These are phyloP conservation scores for Diatrype stigma DNA, from an alignment of 2,329 filamentous ascomycete species.

Conservation along the genomic window DNA sequence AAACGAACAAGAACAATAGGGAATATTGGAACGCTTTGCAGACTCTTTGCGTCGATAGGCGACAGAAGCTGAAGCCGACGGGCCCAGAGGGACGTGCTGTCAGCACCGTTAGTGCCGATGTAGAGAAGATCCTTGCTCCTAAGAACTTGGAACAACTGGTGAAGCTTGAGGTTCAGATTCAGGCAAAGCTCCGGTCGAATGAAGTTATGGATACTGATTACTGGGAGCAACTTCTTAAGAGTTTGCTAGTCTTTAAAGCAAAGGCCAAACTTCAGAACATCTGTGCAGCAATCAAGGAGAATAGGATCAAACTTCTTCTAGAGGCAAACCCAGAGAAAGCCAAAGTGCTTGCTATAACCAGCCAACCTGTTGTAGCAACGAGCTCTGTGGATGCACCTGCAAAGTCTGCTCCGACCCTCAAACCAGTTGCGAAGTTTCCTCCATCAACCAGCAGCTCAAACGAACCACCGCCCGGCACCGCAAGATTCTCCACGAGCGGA, in stretches of 20 bases:
- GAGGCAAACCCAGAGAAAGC: conserved; percentile 67
- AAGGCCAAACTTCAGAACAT: conserved; percentile 78
- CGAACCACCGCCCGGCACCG: conserved; percentile 50
- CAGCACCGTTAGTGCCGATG: conserved; percentile 77
- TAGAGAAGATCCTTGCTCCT: conserved; percentile 79
- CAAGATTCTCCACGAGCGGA: conserved; percentile 64
- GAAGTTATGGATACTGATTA: conserved; percentile 96
- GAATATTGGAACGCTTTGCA: conserved; percentile 94
- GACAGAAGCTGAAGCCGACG: conserved; percentile 59
- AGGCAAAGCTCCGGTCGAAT: conserved; percentile 77
- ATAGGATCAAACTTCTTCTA: conserved; percentile 61
- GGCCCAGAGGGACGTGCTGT: conserved; percentile 68
- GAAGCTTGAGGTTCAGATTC: conserved; percentile 80
- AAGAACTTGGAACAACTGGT: conserved; percentile 88
- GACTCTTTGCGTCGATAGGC: conserved; percentile 74
- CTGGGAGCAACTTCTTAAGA: conserved; percentile 89
- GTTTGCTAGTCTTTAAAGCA: conserved; percentile 85
- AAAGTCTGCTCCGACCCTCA: conserved; percentile 22
- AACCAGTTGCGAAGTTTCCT: conserved; percentile 7
- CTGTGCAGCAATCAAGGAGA: conserved; percentile 69
- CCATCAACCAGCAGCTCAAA: conserved; percentile 29
- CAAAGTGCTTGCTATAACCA: conserved; percentile 30
- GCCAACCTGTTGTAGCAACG: conserved; percentile 33
- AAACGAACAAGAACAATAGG: conserved; percentile 70
- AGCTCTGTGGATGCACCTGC: conserved; percentile 27